Conservation (phyloP, 768 basidiomycete genomes). For the Leccinum rimulosum region DNA sequence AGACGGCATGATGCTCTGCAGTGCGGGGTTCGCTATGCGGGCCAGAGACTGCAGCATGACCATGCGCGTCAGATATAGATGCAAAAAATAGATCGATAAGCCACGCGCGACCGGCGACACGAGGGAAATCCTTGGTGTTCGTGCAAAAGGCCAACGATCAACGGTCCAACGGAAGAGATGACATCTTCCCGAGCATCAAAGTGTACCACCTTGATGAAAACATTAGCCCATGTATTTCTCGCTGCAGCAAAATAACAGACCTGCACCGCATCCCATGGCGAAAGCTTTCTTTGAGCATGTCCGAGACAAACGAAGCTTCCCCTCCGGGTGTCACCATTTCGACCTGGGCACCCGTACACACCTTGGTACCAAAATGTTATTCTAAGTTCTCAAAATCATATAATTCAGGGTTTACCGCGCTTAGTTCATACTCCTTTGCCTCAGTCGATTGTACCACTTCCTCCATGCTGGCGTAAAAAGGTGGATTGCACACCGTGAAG, state of each 20-base stretch:
- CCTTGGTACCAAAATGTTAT: too few species aligned
- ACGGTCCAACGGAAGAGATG: slow-evolving; percentile 51
- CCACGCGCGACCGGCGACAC: not conserved
- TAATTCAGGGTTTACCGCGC: too few species aligned
- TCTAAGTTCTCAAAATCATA: too few species aligned
- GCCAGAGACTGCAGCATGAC: slow-evolving; percentile 30
- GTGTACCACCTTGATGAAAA: slow-evolving; percentile 73
- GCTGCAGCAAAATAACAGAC: not conserved
- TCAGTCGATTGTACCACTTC: too few species aligned
- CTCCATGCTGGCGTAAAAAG: too few species aligned
- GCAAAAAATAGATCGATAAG: not conserved
- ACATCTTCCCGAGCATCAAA: slow-evolving; percentile 86
- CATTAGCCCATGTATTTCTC: not conserved
- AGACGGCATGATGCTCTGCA: slow-evolving; percentile 54
- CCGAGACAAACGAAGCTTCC: too few species aligned
- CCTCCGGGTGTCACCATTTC: too few species aligned
- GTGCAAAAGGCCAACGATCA: slow-evolving; percentile 55
- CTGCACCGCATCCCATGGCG: too few species aligned
- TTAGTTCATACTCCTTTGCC: too few species aligned
- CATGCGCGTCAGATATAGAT: not conserved
- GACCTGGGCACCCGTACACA: too few species aligned
- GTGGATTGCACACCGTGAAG: too few species aligned
- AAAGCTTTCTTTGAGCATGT: too few species aligned
- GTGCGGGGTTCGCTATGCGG: slow-evolving; percentile 37
- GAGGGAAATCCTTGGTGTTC: slow-evolving; percentile 30